Base-by-base conservation (phyloP, 768 basidiomycete genomes). In the Neoboletus magnificus region DNA sequence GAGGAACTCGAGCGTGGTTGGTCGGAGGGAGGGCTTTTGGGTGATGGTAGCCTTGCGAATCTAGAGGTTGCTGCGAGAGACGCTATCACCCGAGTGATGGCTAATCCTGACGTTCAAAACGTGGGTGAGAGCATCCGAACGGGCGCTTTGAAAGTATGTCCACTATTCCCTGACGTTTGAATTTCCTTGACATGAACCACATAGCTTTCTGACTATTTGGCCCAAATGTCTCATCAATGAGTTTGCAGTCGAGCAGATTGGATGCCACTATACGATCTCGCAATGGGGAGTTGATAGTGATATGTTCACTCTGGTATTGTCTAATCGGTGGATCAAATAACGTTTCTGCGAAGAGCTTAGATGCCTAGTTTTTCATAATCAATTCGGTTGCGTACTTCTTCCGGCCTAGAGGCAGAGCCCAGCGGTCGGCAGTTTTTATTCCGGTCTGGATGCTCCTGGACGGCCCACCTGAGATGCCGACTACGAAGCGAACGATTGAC, bases 71-170 rank as follows among this genome's bases (percentile, higher is more conserved):
- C 85, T 4, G 93, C 93, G 37, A 83, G 82, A 67, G 93, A 96
- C 56, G 85, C 85, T 0, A 77, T 93, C 39, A 70, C 82, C 12
- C 80, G 82, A 60, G 82, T 95, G 25, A 73, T 97, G 65, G 77
- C 88, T 1, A 93, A 93, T 63, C 89, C 90, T 0, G 92, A 96
- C 61, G 90, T 94, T 29, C 92, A 93, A 76, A 90, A 87, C 62
- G 78, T 87, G 16, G 87, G 83, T 1, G 91, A 93, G 63, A 89
- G 77, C 54, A 83, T 96, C 48, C 74, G 93, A 61, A 74, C 79
- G 7, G 89, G 91, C 1, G 93, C 91, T 16, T 72, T 96, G 61
- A 94, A 92, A 83, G 89, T 92, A 50, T 52, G 80, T 73, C 2
- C 35, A 30, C 16, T 37, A 32, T 60, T 54, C 32, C 22, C 30